Percentiles rank a stretch among this genome's conserved stretches.
phyloP scores from a whole-genome alignment of 495 filamentous ascomycete species.

The Pyrenopolyporus hunteri region DNA sequence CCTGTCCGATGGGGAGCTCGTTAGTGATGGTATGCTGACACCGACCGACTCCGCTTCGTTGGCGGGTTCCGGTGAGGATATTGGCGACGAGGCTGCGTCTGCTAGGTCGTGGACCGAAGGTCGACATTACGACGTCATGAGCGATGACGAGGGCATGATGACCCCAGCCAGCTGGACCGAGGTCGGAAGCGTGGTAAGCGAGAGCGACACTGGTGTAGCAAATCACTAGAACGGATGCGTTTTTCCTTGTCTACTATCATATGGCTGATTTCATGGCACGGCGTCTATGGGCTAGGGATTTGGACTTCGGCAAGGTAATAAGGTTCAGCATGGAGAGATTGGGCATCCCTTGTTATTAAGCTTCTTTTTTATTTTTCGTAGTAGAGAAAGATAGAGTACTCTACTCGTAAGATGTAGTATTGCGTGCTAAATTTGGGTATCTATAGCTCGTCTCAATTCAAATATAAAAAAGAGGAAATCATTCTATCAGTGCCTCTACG shows the following conservation, averaged over 20 bases:
- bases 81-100: conserved; percentile 47
- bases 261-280: conserved; percentile 26
- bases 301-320: conserved; percentile 16
- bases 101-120: conserved; percentile 20
- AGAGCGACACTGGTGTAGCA: conserved; percentile 49
- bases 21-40: conserved; percentile 56
- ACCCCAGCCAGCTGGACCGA: conserved; percentile 82
- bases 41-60: conserved; percentile 58
- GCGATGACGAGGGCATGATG: conserved; percentile 65
- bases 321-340: conserved; percentile 21
- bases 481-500: background rate
- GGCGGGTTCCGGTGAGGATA: conserved; percentile 50
- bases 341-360: conserved; percentile 14
- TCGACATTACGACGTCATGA: conserved; percentile 64
- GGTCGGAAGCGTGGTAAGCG: conserved; percentile 74
- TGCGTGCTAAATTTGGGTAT: conserved; percentile 23
- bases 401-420: conserved; percentile 11
- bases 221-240: conserved; percentile 36
- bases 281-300: conserved; percentile 26
- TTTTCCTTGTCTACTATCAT: conserved; percentile 16
- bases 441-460: conserved; percentile 22
- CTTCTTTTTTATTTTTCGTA: conserved; percentile 6
- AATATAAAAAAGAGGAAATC: background rate
- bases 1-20: conserved; percentile 50
- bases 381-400: conserved; percentile 3